Evolutionary conservation across 306 rosid genomes (phyloP).

Genomic region (Pueraria montana): DNA sequence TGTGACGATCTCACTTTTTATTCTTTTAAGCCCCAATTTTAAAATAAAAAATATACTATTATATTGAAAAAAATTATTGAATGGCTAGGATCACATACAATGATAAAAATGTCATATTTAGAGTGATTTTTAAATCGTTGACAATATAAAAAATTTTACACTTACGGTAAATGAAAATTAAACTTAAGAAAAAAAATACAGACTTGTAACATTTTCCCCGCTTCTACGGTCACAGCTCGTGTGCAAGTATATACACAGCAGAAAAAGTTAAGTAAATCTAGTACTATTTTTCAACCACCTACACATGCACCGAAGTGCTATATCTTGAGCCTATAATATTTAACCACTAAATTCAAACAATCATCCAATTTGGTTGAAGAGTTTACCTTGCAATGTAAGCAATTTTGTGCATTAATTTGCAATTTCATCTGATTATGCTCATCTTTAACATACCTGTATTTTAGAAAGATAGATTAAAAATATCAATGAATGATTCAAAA

Average conservation of each 20-base stretch:
- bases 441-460: slow-evolving; percentile 71
- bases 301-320: slow-evolving; percentile 1
- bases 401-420: slow-evolving; percentile 95
- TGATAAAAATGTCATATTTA: background rate
- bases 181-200: background rate
- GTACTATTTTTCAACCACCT: background rate
- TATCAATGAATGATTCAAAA: slow-evolving; percentile 35
- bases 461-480: slow-evolving; percentile 27
- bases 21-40: background rate
- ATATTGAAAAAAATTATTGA: background rate
- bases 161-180: background rate
- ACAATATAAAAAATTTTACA: background rate
- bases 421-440: slow-evolving; percentile 72
- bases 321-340: slow-evolving; percentile 21
- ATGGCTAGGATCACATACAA: background rate
- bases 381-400: slow-evolving; percentile 96
- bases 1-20: background rate
- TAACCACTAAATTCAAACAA: slow-evolving; percentile 19
- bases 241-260: background rate
- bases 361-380: slow-evolving; percentile 6
- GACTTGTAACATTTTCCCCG: background rate
- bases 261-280: slow-evolving; percentile 1
- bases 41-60: background rate
- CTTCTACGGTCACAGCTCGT: background rate
- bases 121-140: background rate